Evolutionary conservation across 805 yeast genomes (phyloP).

Genomic region (Metschnikowia bowlesiae): DNA sequence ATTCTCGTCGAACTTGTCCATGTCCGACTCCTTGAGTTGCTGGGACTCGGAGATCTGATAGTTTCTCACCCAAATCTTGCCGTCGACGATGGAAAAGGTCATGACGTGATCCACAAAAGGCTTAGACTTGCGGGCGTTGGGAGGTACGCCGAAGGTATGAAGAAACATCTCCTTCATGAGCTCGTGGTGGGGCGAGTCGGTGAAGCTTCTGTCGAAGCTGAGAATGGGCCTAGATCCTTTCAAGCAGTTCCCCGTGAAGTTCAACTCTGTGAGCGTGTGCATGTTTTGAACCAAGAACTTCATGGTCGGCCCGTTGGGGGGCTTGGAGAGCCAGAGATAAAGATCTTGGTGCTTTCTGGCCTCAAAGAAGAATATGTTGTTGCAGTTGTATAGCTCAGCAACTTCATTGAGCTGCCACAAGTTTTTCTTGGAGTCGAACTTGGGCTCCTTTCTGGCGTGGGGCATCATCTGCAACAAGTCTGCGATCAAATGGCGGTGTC

Average conservation of each 20-base stretch:
- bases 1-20: slow-evolving; percentile 38
- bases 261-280: slow-evolving; percentile 93
- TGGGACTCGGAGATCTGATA: slow-evolving; percentile 77
- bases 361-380: slow-evolving; percentile 89
- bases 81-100: slow-evolving; percentile 89
- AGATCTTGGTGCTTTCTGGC: slow-evolving; percentile 94
- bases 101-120: slow-evolving; percentile 95
- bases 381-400: slow-evolving; percentile 96
- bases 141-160: slow-evolving; percentile 92
- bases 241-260: slow-evolving; percentile 93
- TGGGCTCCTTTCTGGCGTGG: slow-evolving; percentile 94
- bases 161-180: slow-evolving; percentile 78
- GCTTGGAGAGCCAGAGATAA: slow-evolving; percentile 90
- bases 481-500: slow-evolving; percentile 90
- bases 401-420: slow-evolving; percentile 86
- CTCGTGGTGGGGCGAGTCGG: slow-evolving; percentile 57
- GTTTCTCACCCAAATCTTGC: slow-evolving; percentile 92
- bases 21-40: slow-evolving; percentile 51
- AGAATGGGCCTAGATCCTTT: slow-evolving; percentile 93
- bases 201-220: slow-evolving; percentile 79
- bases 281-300: slow-evolving; percentile 92
- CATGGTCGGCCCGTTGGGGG: slow-evolving; percentile 96
- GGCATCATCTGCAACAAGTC: slow-evolving; percentile 81
- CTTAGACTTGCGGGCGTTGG: slow-evolving; percentile 83
- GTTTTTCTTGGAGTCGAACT: slow-evolving; percentile 88